phyloP scores from a whole-genome alignment of 2,329 filamentous ascomycete genomes.

The Myriosclerotinia curreyana region DNA sequence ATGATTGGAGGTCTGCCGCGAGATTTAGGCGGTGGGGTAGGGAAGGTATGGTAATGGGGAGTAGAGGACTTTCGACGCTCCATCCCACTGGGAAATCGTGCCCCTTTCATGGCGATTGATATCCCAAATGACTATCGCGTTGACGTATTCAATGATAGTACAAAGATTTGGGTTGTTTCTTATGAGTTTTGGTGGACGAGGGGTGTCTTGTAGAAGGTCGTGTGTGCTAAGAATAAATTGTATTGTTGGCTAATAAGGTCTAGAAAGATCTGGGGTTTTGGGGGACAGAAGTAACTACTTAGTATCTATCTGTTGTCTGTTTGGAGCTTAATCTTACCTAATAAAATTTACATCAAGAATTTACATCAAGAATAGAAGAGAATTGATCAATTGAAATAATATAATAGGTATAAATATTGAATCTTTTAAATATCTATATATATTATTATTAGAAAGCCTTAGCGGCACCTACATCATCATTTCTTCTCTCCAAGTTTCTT shows the following conservation, averaged over 20 bases:
- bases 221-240: background rate
- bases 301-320: too few relatives aligned
- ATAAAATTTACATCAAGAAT: too few relatives aligned
- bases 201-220: conserved; percentile 12
- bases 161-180: background rate
- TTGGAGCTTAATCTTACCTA: too few relatives aligned
- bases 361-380: background rate
- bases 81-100: conserved; percentile 24
- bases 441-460: too few relatives aligned
- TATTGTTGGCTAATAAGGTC: background rate
- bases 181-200: background rate
- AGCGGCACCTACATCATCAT: conserved; percentile 12
- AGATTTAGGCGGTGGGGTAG: conserved; percentile 67
- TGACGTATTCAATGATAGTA: background rate
- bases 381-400: too few relatives aligned
- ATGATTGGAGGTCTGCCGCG: conserved; percentile 47
- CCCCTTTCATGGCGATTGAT: conserved; percentile 13
- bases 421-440: too few relatives aligned
- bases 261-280: background rate
- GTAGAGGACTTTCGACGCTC: conserved; percentile 42
- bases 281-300: too few relatives aligned
- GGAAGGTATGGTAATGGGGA: conserved; percentile 78
- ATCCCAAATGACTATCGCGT: background rate
- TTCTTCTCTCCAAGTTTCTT: background rate
- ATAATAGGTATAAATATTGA: too few relatives aligned